Evolutionary conservation across 2,329 filamentous ascomycete genomes (phyloP).

Genomic region (Arthrobotrys pseudoclavata): DNA sequence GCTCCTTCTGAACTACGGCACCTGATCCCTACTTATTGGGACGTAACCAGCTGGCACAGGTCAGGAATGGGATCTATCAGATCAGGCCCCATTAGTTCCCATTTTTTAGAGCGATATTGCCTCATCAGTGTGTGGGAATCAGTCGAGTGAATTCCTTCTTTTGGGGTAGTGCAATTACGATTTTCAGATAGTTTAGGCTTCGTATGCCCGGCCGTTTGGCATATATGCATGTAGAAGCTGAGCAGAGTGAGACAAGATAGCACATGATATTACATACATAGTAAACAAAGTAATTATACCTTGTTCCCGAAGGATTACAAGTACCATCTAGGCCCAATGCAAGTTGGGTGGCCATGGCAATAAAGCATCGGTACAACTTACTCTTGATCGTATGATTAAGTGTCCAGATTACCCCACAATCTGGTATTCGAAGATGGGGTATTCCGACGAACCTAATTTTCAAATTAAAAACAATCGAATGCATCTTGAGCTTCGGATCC

Average conservation of each 20-base stretch:
- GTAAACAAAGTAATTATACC: conserved; percentile 18
- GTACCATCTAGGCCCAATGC: conserved; percentile 22
- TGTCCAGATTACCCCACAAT: conserved; percentile 30
- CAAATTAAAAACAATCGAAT: background rate
- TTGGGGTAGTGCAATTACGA: background rate
- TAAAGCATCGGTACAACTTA: background rate
- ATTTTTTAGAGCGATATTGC: background rate
- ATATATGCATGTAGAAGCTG: background rate
- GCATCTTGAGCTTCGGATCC: background rate
- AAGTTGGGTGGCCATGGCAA: conserved; percentile 44
- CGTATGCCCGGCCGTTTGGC: conserved; percentile 7
- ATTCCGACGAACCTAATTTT: conserved; percentile 17
- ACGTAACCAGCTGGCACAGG: background rate
- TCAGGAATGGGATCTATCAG: conserved; percentile 15
- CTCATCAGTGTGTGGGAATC: background rate
- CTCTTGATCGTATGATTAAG: conserved; percentile 21
- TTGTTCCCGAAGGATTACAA: background rate
- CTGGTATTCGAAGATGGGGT: conserved; percentile 23
- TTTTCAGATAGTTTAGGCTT: conserved; percentile 29
- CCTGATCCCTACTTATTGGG: conserved; percentile 22
- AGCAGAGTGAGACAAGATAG: conserved; percentile 27
- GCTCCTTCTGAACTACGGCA: background rate
- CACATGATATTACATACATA: conserved; percentile 20
- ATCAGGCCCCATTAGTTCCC: conserved; percentile 28
- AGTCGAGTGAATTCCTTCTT: background rate